Percentiles rank a stretch among this genome's conserved stretches.
Conservation (phyloP, 2,329 filamentous ascomycete species). For the Penicillium nordicum region DNA sequence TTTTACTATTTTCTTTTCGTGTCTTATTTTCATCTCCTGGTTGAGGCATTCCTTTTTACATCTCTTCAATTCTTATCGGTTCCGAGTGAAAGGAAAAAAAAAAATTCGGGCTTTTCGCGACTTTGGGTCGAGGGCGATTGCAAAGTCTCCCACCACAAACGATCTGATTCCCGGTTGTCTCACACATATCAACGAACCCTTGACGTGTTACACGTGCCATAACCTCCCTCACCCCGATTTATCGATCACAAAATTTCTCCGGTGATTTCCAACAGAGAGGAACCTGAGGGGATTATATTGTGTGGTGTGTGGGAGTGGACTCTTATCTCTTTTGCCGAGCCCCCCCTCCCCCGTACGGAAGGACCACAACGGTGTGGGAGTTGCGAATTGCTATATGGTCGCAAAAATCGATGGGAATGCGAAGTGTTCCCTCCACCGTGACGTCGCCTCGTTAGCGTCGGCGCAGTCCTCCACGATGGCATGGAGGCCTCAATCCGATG, state of each 20-base stretch:
- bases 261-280: conserved; percentile 1
- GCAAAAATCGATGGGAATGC: conserved; percentile 44
- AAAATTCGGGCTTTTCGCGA: conserved; percentile 2
- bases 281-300: conserved; percentile 6
- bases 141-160: conserved; percentile 3
- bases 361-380: conserved; percentile 25
- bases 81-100: conserved; percentile 1
- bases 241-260: not conserved
- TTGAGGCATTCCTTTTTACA: conserved; percentile 12
- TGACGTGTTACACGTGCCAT: not conserved
- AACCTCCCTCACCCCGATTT: not conserved
- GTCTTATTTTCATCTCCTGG: conserved; percentile 14
- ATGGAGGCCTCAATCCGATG: conserved; percentile 37
- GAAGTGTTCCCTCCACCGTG: conserved; percentile 38
- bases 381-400: conserved; percentile 41
- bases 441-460: conserved; percentile 43
- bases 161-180: not conserved
- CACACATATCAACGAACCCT: conserved; percentile 1
- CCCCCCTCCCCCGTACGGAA: conserved; percentile 1
- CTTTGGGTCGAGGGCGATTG: conserved; percentile 2
- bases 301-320: conserved; percentile 9
- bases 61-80: conserved; percentile 1
- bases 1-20: not conserved
- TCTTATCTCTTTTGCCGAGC: conserved; percentile 12
- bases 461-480: conserved; percentile 41